Evolutionary conservation across 2,329 filamentous ascomycete species (phyloP), one percentile per base, ranked within the genome.

Genomic region (Chrysosporium keratinophilum): DNA sequence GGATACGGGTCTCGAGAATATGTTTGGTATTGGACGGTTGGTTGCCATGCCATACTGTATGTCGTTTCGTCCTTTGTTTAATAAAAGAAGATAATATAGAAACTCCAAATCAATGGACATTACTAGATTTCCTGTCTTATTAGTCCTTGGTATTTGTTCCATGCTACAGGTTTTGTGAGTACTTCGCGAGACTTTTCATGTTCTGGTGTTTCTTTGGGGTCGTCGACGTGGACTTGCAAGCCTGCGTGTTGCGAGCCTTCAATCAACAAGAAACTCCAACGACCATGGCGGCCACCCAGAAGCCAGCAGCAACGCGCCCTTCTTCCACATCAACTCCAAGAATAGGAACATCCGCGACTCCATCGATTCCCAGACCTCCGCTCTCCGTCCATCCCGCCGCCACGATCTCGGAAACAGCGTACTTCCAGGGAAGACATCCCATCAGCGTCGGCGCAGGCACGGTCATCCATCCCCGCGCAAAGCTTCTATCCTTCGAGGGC

Each of bases 401-500:
- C 7, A 70, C 67, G 34, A 66, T 74, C 57, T 65, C 71, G 52
- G 69, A 73, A 54, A 65, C 64, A 3, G 63, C 64, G 3, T 62
- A 67, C 31, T 66, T 73, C 58, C 69, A 72, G 54, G 93, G 93
- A 59, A 82, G 79, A 1, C 79, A 94, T 66, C 83, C 82, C 1
- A 87, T 98, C 58, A 84, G 81, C 43, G 82, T 97, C 58, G 84
- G 84, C 54, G 78, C 86, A 20, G 83, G 88, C 64, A 84, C 82
- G 2, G 80, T 96, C 5, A 72, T 98, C n/a, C 91, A 97, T 64
- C 90, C 93, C 1, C 87, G 90, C 47, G 81, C 84, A 14, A 82
- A 84, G 57, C 78, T 96, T 54, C 86, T 89, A 63, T 85, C 91
- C 7, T 82, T 82, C 54, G 77, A 84, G 50, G 88, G 88, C 3